Evolutionary conservation across 176 grass and related monocot genomes (phyloP), one percentile per base, ranked within the genome.

Genomic region (Echinochloa phyllopogon): DNA sequence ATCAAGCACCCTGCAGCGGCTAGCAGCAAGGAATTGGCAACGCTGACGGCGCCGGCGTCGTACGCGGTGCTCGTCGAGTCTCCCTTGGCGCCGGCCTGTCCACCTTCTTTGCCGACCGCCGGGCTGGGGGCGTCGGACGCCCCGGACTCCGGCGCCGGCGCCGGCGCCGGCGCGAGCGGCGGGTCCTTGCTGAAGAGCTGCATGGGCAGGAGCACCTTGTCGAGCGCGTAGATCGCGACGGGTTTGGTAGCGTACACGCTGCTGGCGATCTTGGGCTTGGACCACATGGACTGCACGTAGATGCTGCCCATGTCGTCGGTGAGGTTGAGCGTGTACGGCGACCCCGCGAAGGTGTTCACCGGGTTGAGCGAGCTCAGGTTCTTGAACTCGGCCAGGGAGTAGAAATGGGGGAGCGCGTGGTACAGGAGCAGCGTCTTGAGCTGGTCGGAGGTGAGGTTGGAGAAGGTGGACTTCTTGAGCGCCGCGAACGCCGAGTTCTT

Each of bases 111-210:
- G 79, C 12, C 77, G 8, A 51, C 82, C 24, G 61, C 76, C 17
- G 75, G 78, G 67, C 86, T 49, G 11, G 96, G 91, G 8, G 85
- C 72, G 15, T 98, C 93, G n/a, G 96, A 85, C 4, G 85, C 62
- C 53, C 80, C 94, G 4, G 83, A 33, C 74, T 89, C 91, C 6
- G 93, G 96, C 3, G 91, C 87, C 0, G 93, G 96, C 17, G 96
- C 91, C 0, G 89, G 87, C 49, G 72, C 89, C 1, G 93, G 93
- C 59, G 91, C 93, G 0, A 96, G 89, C 25, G 93, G 89, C 24
- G 96, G 96, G 78, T 96, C 87, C 58, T 91, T 91, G 78, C 72
- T 92, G 78, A 98, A 98, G 75, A 96, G 84, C 76, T 92, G 89
- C 84, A 92, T 86, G 7, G 96, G 93, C 58, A 98, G 78, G 23